Base-by-base conservation (phyloP, 2,329 filamentous ascomycete species). In the Cercospora zeina region DNA sequence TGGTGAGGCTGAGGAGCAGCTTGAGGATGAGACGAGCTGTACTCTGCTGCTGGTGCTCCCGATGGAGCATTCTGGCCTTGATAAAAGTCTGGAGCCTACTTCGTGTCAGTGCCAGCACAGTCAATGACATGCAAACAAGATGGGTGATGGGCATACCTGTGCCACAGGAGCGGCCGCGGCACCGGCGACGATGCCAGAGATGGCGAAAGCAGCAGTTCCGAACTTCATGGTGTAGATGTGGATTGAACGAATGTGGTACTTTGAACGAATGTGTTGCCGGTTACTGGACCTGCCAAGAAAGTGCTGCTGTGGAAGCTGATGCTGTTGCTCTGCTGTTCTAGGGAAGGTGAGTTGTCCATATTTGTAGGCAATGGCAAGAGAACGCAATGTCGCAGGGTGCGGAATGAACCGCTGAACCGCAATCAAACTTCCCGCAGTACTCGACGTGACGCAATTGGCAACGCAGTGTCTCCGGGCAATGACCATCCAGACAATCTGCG, bases 121-220 rank as follows among this genome's bases (percentile, higher is more conserved):
- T 47, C 42, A 13, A 47, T 9, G 21, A 4, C 6, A 27, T 6
- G 7, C 11, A 10, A 5, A 11, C 4, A 27, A 47, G 21, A 14
- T 21, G 31, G 11, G 13, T 2, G 5, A n/a, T 2, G 11, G 14
- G 27, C 30, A 2, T 34, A 51, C 49, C 49, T 51, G 49, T n/a
- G 49, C 49, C 16, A 51, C 31, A 51, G 49, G 49, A 9, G 49
- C 49, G 49, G 49, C 49, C 49, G 31, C 49, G 31, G 31, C 49
- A 27, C 49, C 49, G 31, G 49, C 49, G 49, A 24, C 31, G 27
- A 51, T 27, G 49, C 49, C 49, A 51, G 49, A 51, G 49, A 51
- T 27, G 13, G 49, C 31, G 19, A 51, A 31, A 13, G 31, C 27
- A 16, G 49, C 31, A 16, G 49, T 31, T 51, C 8, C 27, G 49